phyloP scores from a whole-genome alignment of 164 flowering plant genomes.

The Nelumbo lutea region DNA sequence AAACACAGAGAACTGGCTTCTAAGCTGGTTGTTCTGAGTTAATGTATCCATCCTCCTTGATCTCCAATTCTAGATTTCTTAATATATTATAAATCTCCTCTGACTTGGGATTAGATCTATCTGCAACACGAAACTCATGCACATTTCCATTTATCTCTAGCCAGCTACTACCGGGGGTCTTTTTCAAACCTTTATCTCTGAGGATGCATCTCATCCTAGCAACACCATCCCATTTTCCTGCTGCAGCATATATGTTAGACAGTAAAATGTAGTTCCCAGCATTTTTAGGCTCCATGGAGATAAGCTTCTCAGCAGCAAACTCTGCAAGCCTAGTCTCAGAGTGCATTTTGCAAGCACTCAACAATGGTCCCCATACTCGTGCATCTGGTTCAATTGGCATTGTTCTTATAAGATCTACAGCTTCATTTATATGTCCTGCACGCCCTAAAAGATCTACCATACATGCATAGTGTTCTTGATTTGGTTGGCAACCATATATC shows the following conservation, averaged over 20 bases:
- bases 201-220: conserved; percentile 45
- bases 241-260: conserved; percentile 59
- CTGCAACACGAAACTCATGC: conserved; percentile 55
- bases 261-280: conserved; percentile 59
- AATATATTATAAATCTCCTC: conserved; percentile 35
- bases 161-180: conserved; percentile 58
- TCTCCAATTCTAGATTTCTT: conserved; percentile 30
- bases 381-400: conserved; percentile 55
- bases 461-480: conserved; percentile 64
- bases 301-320: conserved; percentile 44
- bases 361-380: conserved; percentile 53
- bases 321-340: conserved; percentile 34
- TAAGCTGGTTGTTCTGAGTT: conserved; percentile 6
- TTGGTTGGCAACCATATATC: conserved; percentile 31
- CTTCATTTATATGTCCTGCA: conserved; percentile 42
- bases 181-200: conserved; percentile 47
- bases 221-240: conserved; percentile 60
- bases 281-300: conserved; percentile 49
- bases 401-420: conserved; percentile 33
- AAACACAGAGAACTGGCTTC: not conserved
- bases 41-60: conserved; percentile 15
- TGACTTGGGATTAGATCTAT: conserved; percentile 41
- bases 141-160: conserved; percentile 46
- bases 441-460: conserved; percentile 73
- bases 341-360: conserved; percentile 52